These are phyloP conservation scores for Arthrobotrys sinensis DNA, from an alignment of 2,329 filamentous ascomycete genomes.

Conservation along the genomic window DNA sequence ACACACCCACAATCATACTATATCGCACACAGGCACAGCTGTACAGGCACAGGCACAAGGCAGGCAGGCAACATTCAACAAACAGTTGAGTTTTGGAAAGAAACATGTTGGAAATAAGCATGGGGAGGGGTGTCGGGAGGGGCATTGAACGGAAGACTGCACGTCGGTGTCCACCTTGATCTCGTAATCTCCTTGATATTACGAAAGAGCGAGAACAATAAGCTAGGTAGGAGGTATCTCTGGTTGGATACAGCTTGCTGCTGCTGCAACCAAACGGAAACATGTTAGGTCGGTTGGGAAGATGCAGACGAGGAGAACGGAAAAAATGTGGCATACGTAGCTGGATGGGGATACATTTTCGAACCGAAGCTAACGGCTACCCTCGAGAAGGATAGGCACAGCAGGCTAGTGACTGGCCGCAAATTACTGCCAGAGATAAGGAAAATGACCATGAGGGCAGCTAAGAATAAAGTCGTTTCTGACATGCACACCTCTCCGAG, in stretches of 20 bases:
- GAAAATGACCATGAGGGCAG: slow-evolving; percentile 17
- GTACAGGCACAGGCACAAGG: slow-evolving; percentile 4
- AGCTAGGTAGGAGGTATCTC: slow-evolving; percentile 6
- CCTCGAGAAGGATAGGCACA: slow-evolving; percentile 29
- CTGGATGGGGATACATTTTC: slow-evolving; percentile 22
- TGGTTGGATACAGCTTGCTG: slow-evolving; percentile 18
- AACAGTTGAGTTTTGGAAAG: slow-evolving; percentile 21
- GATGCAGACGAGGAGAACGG: slow-evolving; percentile 12
- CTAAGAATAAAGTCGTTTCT: slow-evolving; percentile 49
- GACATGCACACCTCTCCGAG: slow-evolving; percentile 55
- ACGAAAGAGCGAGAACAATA: slow-evolving; percentile 34
- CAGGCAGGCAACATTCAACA: slow-evolving; percentile 14
- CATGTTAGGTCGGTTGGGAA: slow-evolving; percentile 36
- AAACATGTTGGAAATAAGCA: slow-evolving; percentile 44
- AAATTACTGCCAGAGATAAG: slow-evolving; percentile 41
- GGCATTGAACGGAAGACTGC: slow-evolving; percentile 57
- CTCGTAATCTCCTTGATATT: slow-evolving; percentile 50
- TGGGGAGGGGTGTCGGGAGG: slow-evolving; percentile 22
- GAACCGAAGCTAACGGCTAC: slow-evolving; percentile 24
- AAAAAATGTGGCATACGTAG: slow-evolving; percentile 40
- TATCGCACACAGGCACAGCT: background rate
- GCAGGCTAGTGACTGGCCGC: slow-evolving; percentile 28
- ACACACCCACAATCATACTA: background rate
- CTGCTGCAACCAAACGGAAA: slow-evolving; percentile 23
- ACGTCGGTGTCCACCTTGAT: slow-evolving; percentile 37